Base-by-base conservation (phyloP, 352 stramenopile genomes). In the Phytopythium cucurbitacearum region DNA sequence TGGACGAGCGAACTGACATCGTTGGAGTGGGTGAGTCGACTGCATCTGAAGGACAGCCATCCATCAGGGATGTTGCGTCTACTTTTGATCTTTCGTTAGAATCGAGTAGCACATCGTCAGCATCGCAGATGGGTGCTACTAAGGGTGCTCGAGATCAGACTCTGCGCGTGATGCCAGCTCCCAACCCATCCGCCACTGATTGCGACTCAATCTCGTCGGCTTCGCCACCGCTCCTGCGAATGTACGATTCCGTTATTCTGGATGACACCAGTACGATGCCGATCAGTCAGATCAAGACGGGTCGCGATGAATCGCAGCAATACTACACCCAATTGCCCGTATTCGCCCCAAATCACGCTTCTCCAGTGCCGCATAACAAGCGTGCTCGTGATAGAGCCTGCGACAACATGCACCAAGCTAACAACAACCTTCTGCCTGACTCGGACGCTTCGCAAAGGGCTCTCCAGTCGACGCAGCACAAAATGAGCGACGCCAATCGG, bases 1-100 rank as follows among this genome's bases (percentile, higher is more conserved):
- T 73, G 11, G 65, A 73, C 39, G 71, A 84, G 34, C 60, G 79
- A 44, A 85, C 60, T 0, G 79, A 89, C 53, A 28, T 28, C 21
- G 21, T 28, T 28, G 21, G 21, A 28, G 21, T 2, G 21, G 21
- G 21, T 28, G 21, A 28, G 21, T 28, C 21, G 21, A 28, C 21
- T 28, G 21, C 21, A 2, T 2, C 21, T 28, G 21, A 28, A 28
- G 1, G 2, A 2, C 21, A 28, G 21, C 21, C 21, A 28, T 2
- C 21, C 21, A 28, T 28, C 21, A 28, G 21, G 21, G 21, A 28
- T 28, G 21, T 28, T 28, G 21, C 21, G 1, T 28, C 21, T 28
- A 28, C 21, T 28, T 28, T 28, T 28, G 21, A 28, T 28, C 21
- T 28, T 28, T 28, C 21, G 21, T 28, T 28, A 2, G 21, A 28